phyloP scores from a whole-genome alignment of 345 rosid species.

The Gossypium herbaceum region DNA sequence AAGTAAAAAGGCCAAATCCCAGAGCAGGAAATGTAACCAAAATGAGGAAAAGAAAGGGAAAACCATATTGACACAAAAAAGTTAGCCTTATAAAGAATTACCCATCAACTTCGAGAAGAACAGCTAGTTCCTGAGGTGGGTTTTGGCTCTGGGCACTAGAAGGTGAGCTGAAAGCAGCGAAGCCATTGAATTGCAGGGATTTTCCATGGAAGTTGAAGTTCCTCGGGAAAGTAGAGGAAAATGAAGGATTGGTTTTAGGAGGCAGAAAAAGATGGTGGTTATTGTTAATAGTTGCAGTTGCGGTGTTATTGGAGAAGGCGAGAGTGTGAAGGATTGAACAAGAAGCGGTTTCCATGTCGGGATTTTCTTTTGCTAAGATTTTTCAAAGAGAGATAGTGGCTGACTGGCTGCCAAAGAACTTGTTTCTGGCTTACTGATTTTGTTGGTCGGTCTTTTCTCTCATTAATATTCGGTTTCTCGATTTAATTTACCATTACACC shows the following conservation, averaged over 20 bases:
- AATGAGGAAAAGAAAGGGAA: not conserved
- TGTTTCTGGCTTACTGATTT: not conserved
- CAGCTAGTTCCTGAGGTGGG: conserved; percentile 54
- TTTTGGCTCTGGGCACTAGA: conserved; percentile 25
- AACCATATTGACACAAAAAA: not conserved
- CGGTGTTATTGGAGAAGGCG: conserved; percentile 22
- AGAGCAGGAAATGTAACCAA: not conserved
- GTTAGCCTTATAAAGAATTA: conserved; percentile 19
- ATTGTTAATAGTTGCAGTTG: conserved; percentile 14
- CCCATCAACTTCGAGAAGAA: conserved; percentile 95
- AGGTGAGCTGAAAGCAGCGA: conserved; percentile 38
- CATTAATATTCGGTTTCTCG: not conserved
- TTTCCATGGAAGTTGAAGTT: conserved; percentile 29
- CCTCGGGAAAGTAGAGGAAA: conserved; percentile 25
- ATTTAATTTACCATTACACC: not conserved
- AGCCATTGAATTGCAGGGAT: conserved; percentile 25
- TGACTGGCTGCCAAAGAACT: not conserved
- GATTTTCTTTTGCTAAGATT: not conserved
- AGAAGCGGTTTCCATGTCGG: conserved; percentile 37
- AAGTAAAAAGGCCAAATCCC: not conserved
- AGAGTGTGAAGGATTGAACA: conserved; percentile 39
- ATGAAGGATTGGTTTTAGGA: conserved; percentile 18
- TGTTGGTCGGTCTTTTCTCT: not conserved
- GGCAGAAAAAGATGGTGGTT: conserved; percentile 15
- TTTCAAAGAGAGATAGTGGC: not conserved